Percentiles rank a stretch among this genome's conserved stretches.
Evolutionary conservation across 257 asterid species (phyloP).

Genomic region (Scutellaria galericulata): DNA sequence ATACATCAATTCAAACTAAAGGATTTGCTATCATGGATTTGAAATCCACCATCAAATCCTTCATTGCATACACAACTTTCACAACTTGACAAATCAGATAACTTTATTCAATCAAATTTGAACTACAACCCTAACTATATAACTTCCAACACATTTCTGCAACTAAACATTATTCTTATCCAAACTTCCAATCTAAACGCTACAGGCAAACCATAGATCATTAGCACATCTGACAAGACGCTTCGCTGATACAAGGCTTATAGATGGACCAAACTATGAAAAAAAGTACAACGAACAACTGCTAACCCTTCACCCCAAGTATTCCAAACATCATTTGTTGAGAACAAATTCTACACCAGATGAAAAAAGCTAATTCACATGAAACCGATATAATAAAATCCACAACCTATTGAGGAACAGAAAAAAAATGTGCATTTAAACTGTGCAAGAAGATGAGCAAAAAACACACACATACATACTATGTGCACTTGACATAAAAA

Average conservation of each 20-base stretch:
- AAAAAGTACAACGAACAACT: background rate
- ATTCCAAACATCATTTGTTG: background rate
- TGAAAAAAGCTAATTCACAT: background rate
- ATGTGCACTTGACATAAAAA: background rate
- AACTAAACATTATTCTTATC: background rate
- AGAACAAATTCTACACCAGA: background rate
- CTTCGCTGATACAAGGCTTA: background rate
- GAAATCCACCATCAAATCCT: no score
- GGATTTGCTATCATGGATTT: no score
- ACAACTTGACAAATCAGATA: background rate
- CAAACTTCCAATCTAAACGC: background rate
- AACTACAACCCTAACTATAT: background rate
- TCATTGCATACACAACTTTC: no score
- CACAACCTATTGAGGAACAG: background rate
- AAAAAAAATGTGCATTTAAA: background rate
- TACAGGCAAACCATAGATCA: background rate
- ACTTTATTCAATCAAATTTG: background rate
- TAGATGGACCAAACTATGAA: background rate
- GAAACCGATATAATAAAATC: background rate
- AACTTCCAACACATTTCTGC: conserved; percentile 4
- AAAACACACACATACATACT: background rate
- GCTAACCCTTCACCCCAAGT: background rate
- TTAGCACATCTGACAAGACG: background rate
- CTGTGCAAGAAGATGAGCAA: background rate
- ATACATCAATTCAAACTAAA: no score